Conservation (phyloP, 495 filamentous ascomycete species). For the Cladorrhinum samala region DNA sequence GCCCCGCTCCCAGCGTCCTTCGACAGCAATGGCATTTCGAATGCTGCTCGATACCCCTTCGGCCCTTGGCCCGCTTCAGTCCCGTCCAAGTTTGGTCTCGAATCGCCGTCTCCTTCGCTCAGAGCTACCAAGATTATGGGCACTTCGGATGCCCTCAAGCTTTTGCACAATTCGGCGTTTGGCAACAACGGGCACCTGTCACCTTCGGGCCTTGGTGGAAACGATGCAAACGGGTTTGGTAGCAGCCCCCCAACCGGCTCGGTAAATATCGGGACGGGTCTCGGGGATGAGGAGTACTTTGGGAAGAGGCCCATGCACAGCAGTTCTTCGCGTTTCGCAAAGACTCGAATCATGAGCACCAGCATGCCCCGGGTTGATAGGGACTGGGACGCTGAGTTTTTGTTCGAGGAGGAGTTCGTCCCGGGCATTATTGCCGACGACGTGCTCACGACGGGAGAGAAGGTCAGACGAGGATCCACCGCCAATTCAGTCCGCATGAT, state of each 20-base stretch:
- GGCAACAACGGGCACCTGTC: conserved; percentile 47
- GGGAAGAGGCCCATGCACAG: conserved; percentile 78
- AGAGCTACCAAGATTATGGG: conserved; percentile 49
- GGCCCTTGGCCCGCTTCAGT: conserved; percentile 90
- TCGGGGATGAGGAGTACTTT: conserved; percentile 55
- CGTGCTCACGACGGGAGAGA: conserved; percentile 85
- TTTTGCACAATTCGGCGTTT: conserved; percentile 79
- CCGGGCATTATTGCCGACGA: conserved; percentile 77
- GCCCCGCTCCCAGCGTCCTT: conserved; percentile 92
- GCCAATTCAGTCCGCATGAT: conserved; percentile 41
- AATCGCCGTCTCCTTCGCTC: conserved; percentile 76
- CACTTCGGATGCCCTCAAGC: conserved; percentile 68
- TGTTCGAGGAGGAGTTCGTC: conserved; percentile 89
- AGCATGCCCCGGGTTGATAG: conserved; percentile 66
- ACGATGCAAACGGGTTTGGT: conserved; percentile 42
- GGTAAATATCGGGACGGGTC: conserved; percentile 25
- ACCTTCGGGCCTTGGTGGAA: conserved; percentile 48
- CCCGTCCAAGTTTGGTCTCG: conserved; percentile 85
- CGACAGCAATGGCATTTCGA: conserved; percentile 91
- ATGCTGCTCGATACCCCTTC: conserved; percentile 67
- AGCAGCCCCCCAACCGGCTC: conserved; percentile 59
- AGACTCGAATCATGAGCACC: conserved; percentile 69
- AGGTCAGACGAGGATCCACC: conserved; percentile 69
- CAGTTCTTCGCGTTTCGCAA: conserved; percentile 57
- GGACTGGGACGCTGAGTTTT: conserved; percentile 79